Conservation (phyloP, 2,329 filamentous ascomycete genomes). For the Fusarium udum region DNA sequence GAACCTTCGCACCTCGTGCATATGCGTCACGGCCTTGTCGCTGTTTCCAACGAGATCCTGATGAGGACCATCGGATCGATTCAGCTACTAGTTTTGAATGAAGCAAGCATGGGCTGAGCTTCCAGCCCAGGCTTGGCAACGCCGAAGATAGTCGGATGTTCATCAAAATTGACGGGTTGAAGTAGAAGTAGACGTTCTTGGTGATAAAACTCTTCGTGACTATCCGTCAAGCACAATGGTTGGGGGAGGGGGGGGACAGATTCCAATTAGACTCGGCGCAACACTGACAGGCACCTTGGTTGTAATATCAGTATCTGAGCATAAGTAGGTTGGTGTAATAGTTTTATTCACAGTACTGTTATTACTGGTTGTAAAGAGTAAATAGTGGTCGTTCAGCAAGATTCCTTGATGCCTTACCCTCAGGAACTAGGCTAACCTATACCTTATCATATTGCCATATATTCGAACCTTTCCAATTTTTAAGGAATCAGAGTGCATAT, state of each 20-base stretch:
- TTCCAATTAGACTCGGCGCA: background rate
- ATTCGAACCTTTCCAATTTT: background rate
- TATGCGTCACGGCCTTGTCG: slow-evolving; percentile 80
- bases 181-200: background rate
- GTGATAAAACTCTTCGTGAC: background rate
- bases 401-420: background rate
- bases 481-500: too few species aligned
- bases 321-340: background rate
- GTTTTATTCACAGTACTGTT: background rate
- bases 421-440: background rate
- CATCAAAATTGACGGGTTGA: slow-evolving; percentile 2
- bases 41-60: slow-evolving; percentile 82
- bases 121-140: background rate
- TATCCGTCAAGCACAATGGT: background rate
- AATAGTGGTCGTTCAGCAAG: background rate
- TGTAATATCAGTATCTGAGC: background rate
- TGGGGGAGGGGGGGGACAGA: too few species aligned
- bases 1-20: slow-evolving; percentile 77
- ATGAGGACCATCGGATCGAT: slow-evolving; percentile 51
- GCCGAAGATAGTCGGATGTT: background rate
- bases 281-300: background rate
- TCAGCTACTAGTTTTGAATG: background rate
- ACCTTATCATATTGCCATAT: background rate
- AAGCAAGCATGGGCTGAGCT: background rate
- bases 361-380: background rate